phyloP scores from a whole-genome alignment of 495 filamentous ascomycete genomes.

The Cryomyces antarcticus region DNA sequence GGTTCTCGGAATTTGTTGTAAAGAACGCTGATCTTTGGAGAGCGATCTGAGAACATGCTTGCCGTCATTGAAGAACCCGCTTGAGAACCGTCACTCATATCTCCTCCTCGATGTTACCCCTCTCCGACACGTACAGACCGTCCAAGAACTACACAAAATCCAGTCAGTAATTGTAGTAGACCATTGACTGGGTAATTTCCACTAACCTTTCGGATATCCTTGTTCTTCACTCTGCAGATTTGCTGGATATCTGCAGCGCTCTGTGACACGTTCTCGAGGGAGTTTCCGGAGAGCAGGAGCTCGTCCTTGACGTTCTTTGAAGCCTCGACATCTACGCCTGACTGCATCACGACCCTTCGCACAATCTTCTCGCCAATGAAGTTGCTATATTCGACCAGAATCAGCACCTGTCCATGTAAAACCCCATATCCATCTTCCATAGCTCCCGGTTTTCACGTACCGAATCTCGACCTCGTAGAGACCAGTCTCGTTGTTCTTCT shows the following conservation, averaged over 20 bases:
- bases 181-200: not conserved
- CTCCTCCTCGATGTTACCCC: conserved; percentile 66
- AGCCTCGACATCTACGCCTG: conserved; percentile 73
- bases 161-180: conserved; percentile 14
- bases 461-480: conserved; percentile 86
- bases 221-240: conserved; percentile 96
- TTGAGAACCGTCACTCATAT: too few species aligned
- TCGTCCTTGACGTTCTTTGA: conserved; percentile 93
- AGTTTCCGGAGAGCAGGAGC: conserved; percentile 82
- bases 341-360: conserved; percentile 67
- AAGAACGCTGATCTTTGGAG: too few species aligned
- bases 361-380: conserved; percentile 99
- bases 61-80: too few species aligned
- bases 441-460: conserved; percentile 31
- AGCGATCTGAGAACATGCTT: too few species aligned
- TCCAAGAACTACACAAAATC: conserved; percentile 69
- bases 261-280: conserved; percentile 89
- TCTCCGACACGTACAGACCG: conserved; percentile 97
- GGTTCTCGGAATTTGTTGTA: too few species aligned
- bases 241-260: conserved; percentile 97
- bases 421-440: not conserved
- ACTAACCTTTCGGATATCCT: conserved; percentile 98
- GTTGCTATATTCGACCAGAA: conserved; percentile 40
- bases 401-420: not conserved
- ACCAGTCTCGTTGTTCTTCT: conserved; percentile 85